A percentile compares a stretch with the other conserved stretches of the same genome.
phyloP scores from a whole-genome alignment of 2,329 filamentous ascomycete species.

The Epichloe festucae region DNA sequence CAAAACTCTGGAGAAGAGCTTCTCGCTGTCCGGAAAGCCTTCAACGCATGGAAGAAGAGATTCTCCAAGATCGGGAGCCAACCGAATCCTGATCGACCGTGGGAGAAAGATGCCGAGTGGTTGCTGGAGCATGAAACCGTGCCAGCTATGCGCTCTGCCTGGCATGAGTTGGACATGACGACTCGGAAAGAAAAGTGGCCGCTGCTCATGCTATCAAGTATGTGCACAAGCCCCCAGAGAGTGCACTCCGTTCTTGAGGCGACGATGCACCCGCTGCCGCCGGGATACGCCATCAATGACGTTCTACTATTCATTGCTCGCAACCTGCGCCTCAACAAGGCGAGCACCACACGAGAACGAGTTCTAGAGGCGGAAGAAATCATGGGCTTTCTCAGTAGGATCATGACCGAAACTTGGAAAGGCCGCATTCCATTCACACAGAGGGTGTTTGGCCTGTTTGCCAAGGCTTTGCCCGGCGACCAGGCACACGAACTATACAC shows the following conservation, averaged over 20 bases:
- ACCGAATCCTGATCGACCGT: constrained; percentile 11
- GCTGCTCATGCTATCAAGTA: constrained; percentile 21
- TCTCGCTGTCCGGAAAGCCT: constrained; percentile 10
- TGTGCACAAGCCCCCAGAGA: constrained; percentile 20
- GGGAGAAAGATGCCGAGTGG: constrained; percentile 15
- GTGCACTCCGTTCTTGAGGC: constrained; percentile 22
- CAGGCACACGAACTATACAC: constrained; percentile 24
- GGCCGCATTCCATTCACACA: constrained; percentile 25
- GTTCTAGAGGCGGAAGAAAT: constrained; percentile 16
- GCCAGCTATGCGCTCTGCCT: constrained; percentile 20
- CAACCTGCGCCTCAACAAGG: constrained; percentile 8
- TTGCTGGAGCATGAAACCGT: constrained; percentile 18
- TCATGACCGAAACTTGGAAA: constrained; percentile 17
- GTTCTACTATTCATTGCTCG: constrained; percentile 19
- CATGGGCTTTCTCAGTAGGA: constrained; percentile 16
- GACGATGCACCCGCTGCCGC: constrained; percentile 22
- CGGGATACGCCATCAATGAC: constrained; percentile 26
- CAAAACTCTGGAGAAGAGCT: constrained; percentile 13
- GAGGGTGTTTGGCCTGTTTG: constrained; percentile 22
- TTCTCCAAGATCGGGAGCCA: constrained; percentile 10
- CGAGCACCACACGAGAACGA: constrained; percentile 11
- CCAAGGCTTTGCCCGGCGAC: constrained; percentile 16
- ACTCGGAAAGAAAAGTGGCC: constrained; percentile 19
- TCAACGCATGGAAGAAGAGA: constrained; percentile 19
- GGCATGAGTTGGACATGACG: constrained; percentile 17